phyloP scores from a whole-genome alignment of 371 early-diverging fungal genomes.

The Apophysomyces ossiformis region DNA sequence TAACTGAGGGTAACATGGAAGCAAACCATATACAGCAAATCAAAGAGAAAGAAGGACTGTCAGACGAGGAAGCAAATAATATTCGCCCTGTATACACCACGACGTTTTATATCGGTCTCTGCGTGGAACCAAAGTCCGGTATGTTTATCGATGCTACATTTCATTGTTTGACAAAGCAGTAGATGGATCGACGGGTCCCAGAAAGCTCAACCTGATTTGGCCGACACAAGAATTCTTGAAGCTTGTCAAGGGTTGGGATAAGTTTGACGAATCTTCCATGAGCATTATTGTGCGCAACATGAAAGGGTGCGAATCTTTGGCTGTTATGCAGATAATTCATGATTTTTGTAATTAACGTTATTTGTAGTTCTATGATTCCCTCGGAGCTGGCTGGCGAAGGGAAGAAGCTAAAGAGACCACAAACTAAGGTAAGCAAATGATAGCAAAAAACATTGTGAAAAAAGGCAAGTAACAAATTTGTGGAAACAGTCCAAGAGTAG shows the following conservation, averaged over 20 bases:
- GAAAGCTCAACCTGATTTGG: conserved; percentile 74
- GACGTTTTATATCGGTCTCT: conserved; percentile 89
- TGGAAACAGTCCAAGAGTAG: neutral
- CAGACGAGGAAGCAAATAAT: conserved; percentile 39
- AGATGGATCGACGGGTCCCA: conserved; percentile 19
- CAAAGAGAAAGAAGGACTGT: conserved; percentile 34
- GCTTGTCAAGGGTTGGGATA: conserved; percentile 81
- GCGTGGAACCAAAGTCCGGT: conserved; percentile 62
- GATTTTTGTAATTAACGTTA: neutral
- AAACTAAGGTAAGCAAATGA: conserved; percentile 26
- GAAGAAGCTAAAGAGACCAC: conserved; percentile 47
- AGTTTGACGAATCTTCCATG: conserved; percentile 73
- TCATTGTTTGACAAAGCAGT: neutral
- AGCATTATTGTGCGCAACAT: conserved; percentile 70
- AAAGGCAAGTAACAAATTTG: conserved; percentile 8
- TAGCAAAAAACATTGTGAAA: conserved; percentile 1
- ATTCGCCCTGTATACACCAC: conserved; percentile 66
- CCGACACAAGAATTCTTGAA: conserved; percentile 83
- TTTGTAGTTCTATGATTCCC: conserved; percentile 45
- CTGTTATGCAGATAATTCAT: neutral
- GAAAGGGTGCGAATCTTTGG: conserved; percentile 59
- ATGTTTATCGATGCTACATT: neutral
- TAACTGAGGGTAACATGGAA: conserved; percentile 51
- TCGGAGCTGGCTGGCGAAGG: conserved; percentile 49
- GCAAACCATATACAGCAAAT: conserved; percentile 35